phyloP scores from a whole-genome alignment of 352 stramenopile species.

The Globisporangium abappressorium region DNA sequence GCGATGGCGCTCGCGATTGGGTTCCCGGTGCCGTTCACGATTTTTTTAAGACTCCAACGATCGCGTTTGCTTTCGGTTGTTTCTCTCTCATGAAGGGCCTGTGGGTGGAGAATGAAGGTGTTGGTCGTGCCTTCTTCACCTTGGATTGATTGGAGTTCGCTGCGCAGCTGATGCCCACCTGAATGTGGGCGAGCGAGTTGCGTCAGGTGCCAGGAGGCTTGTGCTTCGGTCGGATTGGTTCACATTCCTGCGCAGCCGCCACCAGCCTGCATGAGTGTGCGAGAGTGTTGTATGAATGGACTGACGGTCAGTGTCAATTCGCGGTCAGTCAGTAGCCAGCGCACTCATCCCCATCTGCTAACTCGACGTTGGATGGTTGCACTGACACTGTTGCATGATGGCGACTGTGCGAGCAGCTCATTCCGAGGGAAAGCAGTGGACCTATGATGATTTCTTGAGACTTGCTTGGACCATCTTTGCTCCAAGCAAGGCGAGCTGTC shows the following conservation, averaged over 20 bases:
- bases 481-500: too few relatives aligned
- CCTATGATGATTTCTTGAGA: too few relatives aligned
- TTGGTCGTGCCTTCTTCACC: not conserved
- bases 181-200: not conserved
- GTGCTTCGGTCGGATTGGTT: not conserved
- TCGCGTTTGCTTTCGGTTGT: not conserved
- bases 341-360: conserved; percentile 2
- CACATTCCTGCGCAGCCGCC: not conserved
- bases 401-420: not conserved
- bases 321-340: not conserved
- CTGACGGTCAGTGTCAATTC: not conserved
- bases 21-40: not conserved
- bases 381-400: not conserved
- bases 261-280: not conserved
- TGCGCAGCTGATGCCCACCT: not conserved
- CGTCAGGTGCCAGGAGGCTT: not conserved
- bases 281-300: conserved; percentile 5
- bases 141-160: not conserved
- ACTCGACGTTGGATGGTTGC: not conserved
- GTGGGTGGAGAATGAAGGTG: not conserved
- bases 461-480: not conserved
- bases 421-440: too few relatives aligned
- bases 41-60: conserved; percentile 11
- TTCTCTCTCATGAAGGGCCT: not conserved
- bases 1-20: too few relatives aligned